Evolutionary conservation across 352 stramenopile genomes (phyloP).

Genomic region (Globisporangium canariense): DNA sequence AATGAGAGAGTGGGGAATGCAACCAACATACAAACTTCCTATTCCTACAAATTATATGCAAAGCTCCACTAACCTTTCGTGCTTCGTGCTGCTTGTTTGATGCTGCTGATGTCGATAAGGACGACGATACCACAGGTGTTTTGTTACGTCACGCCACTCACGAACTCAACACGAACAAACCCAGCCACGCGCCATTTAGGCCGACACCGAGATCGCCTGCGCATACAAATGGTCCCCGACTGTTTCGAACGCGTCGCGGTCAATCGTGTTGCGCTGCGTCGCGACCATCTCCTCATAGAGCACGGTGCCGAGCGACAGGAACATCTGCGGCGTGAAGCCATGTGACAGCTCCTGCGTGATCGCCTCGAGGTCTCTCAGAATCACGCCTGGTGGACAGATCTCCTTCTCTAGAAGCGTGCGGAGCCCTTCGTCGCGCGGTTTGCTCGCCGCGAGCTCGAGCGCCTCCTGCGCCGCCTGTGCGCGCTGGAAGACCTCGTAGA

Average conservation of each 20-base stretch:
- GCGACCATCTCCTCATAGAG: conserved; percentile 67
- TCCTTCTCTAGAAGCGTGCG: conserved; percentile 41
- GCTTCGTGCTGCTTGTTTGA: background rate
- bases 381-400: conserved; percentile 31
- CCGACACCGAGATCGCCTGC: conserved; percentile 48
- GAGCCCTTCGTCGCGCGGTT: conserved; percentile 40
- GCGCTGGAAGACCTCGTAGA: conserved; percentile 61
- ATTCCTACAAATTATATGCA: background rate
- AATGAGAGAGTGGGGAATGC: background rate
- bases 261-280: conserved; percentile 40
- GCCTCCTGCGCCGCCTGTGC: conserved; percentile 29
- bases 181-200: conserved; percentile 14
- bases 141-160: background rate
- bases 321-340: conserved; percentile 73
- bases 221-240: conserved; percentile 54
- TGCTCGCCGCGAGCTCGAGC: conserved; percentile 17
- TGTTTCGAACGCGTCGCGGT: conserved; percentile 43
- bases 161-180: background rate
- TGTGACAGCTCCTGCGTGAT: conserved; percentile 50
- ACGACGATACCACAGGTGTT: background rate
- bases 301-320: conserved; percentile 57
- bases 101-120: background rate
- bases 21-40: background rate
- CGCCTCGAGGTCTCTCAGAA: conserved; percentile 50
- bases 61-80: background rate